A percentile compares a stretch with the other conserved stretches of the same genome.
Evolutionary conservation across 331 rosid genomes (phyloP).

Genomic region (Pyrus hybrid): DNA sequence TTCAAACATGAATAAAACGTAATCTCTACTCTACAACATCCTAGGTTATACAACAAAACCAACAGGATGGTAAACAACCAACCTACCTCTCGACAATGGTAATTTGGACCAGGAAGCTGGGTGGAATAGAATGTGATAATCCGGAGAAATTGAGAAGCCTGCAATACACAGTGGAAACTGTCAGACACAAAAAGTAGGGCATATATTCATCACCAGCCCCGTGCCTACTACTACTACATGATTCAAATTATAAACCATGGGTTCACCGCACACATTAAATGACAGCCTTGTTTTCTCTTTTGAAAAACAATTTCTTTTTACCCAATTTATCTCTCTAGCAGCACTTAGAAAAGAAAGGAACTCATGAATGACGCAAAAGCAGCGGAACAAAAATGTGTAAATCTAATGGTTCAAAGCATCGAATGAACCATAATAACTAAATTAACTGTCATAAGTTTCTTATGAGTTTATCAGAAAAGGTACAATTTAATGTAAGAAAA

Average conservation of each 20-base stretch:
- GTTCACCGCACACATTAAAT: neutral
- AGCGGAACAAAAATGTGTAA: neutral
- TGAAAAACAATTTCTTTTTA: neutral
- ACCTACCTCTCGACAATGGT: constrained; percentile 90
- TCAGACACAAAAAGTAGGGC: neutral
- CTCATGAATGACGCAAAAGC: neutral
- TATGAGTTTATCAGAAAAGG: neutral
- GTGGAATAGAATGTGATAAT: constrained; percentile 85
- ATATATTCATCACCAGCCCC: neutral
- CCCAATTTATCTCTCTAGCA: neutral
- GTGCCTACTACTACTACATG: neutral
- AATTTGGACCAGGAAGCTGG: constrained; percentile 99
- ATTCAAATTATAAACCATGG: neutral
- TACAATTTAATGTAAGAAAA: neutral
- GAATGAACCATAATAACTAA: neutral
- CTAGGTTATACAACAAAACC: neutral
- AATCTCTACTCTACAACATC: neutral
- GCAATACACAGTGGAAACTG: constrained; percentile 12
- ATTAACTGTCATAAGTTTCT: neutral
- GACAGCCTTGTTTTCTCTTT: neutral
- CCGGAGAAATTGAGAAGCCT: constrained; percentile 84
- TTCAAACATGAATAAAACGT: neutral
- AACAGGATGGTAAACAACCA: constrained; percentile 1
- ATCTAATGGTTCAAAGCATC: neutral
- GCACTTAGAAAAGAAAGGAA: neutral